phyloP scores from a whole-genome alignment of 1,139 yeast genomes.

The Sugiyamaella novakii region DNA sequence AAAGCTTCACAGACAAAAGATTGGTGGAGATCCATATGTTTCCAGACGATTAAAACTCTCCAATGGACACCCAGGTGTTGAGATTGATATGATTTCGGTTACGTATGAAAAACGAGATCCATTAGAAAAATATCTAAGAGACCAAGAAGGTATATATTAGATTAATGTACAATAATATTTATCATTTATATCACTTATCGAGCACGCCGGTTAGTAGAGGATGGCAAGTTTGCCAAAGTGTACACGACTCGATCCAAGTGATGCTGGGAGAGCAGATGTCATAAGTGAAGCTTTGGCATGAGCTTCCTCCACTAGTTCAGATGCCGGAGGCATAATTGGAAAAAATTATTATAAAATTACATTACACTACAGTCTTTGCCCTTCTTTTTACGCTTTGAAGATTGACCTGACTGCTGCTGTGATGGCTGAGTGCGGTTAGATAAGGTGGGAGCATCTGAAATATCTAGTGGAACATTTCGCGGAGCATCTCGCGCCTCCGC shows the following conservation, averaged over 20 bases:
- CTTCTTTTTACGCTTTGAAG: constrained; percentile 23
- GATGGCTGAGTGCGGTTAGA: not conserved
- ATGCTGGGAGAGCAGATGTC: too few relatives aligned
- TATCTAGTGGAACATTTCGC: constrained; percentile 1
- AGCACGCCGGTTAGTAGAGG: too few relatives aligned
- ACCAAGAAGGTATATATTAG: constrained; percentile 20
- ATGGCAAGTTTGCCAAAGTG: too few relatives aligned
- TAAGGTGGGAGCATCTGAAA: not conserved
- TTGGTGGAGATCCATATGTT: constrained; percentile 29
- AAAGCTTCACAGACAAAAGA: constrained; percentile 29
- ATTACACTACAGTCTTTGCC: constrained; percentile 33
- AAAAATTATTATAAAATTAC: too few relatives aligned
- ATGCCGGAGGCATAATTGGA: too few relatives aligned
- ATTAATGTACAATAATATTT: not conserved
- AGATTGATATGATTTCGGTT: constrained; percentile 28
- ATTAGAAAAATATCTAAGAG: constrained; percentile 23
- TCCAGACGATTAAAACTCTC: constrained; percentile 31
- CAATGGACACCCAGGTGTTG: constrained; percentile 43
- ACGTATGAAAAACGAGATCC: constrained; percentile 24
- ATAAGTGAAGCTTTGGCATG: too few relatives aligned
- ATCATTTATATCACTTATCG: too few relatives aligned
- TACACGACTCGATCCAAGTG: too few relatives aligned
- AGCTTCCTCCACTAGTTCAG: too few relatives aligned
- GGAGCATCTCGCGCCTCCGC: not conserved
- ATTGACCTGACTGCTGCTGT: not conserved